Evolutionary conservation across 2,329 filamentous ascomycete species (phyloP), one percentile per base, ranked within the genome.

Genomic region (Aschersonia sp.): DNA sequence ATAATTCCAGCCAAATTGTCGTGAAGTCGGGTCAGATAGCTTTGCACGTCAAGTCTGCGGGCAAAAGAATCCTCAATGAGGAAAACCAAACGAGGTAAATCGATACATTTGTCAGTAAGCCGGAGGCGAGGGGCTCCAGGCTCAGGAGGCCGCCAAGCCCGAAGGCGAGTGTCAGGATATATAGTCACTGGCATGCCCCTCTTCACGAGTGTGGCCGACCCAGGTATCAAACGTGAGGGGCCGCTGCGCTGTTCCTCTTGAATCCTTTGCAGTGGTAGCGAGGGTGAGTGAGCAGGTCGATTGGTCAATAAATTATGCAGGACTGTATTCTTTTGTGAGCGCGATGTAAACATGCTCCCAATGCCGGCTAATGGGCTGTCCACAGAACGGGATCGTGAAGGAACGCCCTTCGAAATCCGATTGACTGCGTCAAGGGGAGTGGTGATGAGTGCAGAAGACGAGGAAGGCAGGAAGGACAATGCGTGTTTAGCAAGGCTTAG

Each of bases 241-340:
- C 5, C 70, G 48, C 45, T 59, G 47, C 46, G 58, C 53, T 46
- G 48, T 45, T 65, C 55, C 52, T 63, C 52, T 39, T 61, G 52
- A 32, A 87, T 74, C 45, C 85, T 75, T 41, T 81, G 77, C 6
- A 81, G 73, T 0, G 92, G 92, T 0, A 98, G 71, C 0, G 92
- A 98, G 1, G 92, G 92, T 1, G 92, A 97, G 53, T 88, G 84
- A 11, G 89, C 77, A 0, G 92, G 90, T 58, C 95, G 94, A 65
- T 98, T 92, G 2, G 92, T 98, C 8, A 98, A 74, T 1, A 98
- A 77, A 57, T 95, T 97, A 65, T 98, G 88, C 43, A 98, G 92
- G 1, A 98, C 70, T 0, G 89, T 88, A 56, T 98, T 98, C 58
- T 76, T 73, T 48, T 69, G 71, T 44, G 67, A 69, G 49, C 75